These are phyloP conservation scores for Lachancea sp. DNA, from an alignment of 805 yeast genomes.

Conservation along the genomic window DNA sequence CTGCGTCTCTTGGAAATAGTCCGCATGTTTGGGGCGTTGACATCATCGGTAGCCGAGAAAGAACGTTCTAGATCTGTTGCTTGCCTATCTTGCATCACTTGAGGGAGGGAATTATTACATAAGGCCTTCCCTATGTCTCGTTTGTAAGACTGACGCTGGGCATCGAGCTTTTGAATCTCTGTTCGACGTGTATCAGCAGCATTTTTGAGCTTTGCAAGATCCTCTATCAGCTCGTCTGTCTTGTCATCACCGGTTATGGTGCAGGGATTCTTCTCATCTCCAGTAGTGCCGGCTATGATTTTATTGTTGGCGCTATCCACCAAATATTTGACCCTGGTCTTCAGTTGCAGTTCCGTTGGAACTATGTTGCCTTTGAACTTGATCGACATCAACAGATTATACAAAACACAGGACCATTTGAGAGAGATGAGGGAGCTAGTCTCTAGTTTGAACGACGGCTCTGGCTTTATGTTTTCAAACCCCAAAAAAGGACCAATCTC, in stretches of 20 bases:
- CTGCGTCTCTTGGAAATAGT: background rate
- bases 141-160: background rate
- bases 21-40: background rate
- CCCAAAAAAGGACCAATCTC: conserved; percentile 5
- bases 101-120: conserved; percentile 1
- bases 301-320: conserved; percentile 1
- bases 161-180: conserved; percentile 1
- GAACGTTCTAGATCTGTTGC: background rate
- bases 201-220: conserved; percentile 2
- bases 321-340: background rate
- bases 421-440: conserved; percentile 1
- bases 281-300: conserved; percentile 1
- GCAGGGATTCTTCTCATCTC: conserved; percentile 1
- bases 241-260: conserved; percentile 1
- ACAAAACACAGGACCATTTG: conserved; percentile 2
- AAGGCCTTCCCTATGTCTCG: background rate
- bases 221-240: background rate
- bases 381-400: background rate
- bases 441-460: background rate
- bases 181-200: background rate
- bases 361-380: background rate
- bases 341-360: conserved; percentile 3
- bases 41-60: background rate
- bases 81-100: background rate
- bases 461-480: background rate